phyloP scores from a whole-genome alignment of 805 yeast species.

The Nakazawaea laoshanensis region DNA sequence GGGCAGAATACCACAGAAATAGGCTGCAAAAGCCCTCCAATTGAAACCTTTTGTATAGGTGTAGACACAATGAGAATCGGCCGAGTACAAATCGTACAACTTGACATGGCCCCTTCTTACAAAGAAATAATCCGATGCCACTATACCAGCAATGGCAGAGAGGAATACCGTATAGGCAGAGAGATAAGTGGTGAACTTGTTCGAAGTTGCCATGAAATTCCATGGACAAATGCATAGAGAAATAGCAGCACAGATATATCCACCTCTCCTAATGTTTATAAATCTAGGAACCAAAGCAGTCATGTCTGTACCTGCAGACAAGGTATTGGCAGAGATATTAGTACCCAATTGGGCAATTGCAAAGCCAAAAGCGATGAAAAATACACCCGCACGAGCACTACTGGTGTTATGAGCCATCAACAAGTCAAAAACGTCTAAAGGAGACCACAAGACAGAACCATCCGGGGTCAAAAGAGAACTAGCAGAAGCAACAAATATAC shows the following conservation, averaged over 20 bases:
- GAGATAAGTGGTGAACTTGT: conserved; percentile 70
- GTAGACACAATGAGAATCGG: conserved; percentile 36
- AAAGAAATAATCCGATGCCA: conserved; percentile 58
- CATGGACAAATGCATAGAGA: conserved; percentile 77
- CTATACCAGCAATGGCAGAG: conserved; percentile 76
- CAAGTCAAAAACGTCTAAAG: conserved; percentile 62
- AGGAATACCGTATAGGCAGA: conserved; percentile 79
- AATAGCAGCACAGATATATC: conserved; percentile 64
- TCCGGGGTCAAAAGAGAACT: conserved; percentile 45
- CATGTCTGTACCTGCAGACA: conserved; percentile 68
- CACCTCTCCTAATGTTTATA: conserved; percentile 73
- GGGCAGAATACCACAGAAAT: conserved; percentile 72
- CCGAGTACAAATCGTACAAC: conserved; percentile 56
- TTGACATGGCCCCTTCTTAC: conserved; percentile 67
- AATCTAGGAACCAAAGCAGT: conserved; percentile 56
- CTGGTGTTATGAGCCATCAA: conserved; percentile 46
- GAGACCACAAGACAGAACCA: conserved; percentile 74
- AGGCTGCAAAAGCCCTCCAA: conserved; percentile 81
- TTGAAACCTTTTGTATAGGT: conserved; percentile 62
- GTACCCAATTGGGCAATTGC: conserved; percentile 74
- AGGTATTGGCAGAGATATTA: conserved; percentile 64
- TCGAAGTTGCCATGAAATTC: conserved; percentile 64
- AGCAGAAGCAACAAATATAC: conserved; percentile 78
- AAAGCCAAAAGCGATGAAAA: conserved; percentile 62
- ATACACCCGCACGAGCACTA: conserved; percentile 75